Conservation (phyloP, 495 filamentous ascomycete species). For the Trichocladium antarcticum region DNA sequence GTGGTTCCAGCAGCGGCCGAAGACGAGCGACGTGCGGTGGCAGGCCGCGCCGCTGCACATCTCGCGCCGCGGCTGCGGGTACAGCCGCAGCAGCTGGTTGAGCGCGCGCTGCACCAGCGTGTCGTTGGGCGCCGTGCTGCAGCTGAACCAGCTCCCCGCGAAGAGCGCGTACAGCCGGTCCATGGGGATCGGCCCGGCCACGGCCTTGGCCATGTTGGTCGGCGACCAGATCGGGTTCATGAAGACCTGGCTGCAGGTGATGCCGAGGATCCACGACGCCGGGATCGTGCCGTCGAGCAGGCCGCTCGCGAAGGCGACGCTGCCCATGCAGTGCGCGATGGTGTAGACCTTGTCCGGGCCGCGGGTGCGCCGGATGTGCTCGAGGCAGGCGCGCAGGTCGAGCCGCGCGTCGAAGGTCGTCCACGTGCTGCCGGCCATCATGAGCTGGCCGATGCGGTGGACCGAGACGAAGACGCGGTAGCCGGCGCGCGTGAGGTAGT, state of each 20-base stretch:
- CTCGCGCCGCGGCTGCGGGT: conserved; percentile 45
- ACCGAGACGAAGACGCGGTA: conserved; percentile 48
- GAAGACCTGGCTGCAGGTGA: conserved; percentile 55
- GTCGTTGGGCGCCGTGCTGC: conserved; percentile 37
- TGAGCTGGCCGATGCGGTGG: conserved; percentile 49
- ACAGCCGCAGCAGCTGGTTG: conserved; percentile 49
- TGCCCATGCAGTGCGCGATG: conserved; percentile 57
- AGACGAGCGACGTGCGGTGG: conserved; percentile 49
- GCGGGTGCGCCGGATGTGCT: conserved; percentile 37
- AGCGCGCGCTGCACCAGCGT: conserved; percentile 39
- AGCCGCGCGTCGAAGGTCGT: conserved; percentile 53
- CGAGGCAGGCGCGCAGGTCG: conserved; percentile 48
- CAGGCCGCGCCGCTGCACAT: conserved; percentile 53
- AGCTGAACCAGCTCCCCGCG: conserved; percentile 45
- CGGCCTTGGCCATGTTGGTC: conserved; percentile 49
- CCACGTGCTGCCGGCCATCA: conserved; percentile 41
- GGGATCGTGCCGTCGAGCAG: conserved; percentile 56
- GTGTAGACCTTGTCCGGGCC: conserved; percentile 42
- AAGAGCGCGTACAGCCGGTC: conserved; percentile 38
- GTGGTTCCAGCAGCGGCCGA: conserved; percentile 57
- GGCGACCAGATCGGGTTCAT: conserved; percentile 50
- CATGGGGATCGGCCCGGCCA: conserved; percentile 32
- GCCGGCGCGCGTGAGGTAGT: conserved; percentile 51
- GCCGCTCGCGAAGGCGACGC: conserved; percentile 47
- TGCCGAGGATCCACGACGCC: conserved; percentile 46